A percentile compares a stretch with the other conserved stretches of the same genome.
These are phyloP conservation scores for Trichoderma asperellum DNA, from an alignment of 2,329 filamentous ascomycete species.

Conservation along the genomic window DNA sequence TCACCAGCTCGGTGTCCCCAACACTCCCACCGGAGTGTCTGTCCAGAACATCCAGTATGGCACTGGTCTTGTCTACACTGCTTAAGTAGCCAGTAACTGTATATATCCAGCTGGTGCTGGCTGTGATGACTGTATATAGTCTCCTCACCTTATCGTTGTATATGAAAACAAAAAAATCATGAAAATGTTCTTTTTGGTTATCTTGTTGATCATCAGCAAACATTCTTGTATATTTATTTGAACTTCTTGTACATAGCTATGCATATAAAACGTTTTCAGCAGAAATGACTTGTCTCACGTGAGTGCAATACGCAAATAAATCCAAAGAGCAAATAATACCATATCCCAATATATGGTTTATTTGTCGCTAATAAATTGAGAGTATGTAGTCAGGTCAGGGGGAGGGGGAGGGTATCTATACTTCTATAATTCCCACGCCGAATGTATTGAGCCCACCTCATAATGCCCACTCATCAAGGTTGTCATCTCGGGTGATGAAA, in stretches of 20 bases:
- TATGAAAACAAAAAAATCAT: not conserved
- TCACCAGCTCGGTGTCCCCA: slow-evolving; percentile 46
- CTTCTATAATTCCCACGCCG: slow-evolving; percentile 23
- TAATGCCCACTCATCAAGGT: slow-evolving; percentile 78
- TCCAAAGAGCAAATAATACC: not conserved
- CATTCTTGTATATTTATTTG: slow-evolving; percentile 1
- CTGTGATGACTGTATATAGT: not conserved
- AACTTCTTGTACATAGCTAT: slow-evolving; percentile 1
- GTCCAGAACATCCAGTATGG: slow-evolving; percentile 59
- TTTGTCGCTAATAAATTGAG: slow-evolving; percentile 15
- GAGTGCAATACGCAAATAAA: not conserved
- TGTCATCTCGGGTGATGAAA: slow-evolving; percentile 75
- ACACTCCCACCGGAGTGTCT: slow-evolving; percentile 37
- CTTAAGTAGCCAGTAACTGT: slow-evolving; percentile 16
- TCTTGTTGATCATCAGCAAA: not conserved
- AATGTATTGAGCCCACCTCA: slow-evolving; percentile 38
- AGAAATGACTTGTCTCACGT: not conserved
- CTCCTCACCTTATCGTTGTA: not conserved
- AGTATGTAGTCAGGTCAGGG: not conserved
- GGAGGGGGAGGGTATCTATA: slow-evolving; percentile 23
- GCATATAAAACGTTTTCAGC: not conserved
- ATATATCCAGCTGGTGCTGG: not conserved
- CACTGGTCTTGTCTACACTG: slow-evolving; percentile 45
- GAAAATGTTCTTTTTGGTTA: not conserved
- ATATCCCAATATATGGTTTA: not conserved